Evolutionary conservation across 2,329 filamentous ascomycete species (phyloP).

Genomic region (Fusarium bulbicola): DNA sequence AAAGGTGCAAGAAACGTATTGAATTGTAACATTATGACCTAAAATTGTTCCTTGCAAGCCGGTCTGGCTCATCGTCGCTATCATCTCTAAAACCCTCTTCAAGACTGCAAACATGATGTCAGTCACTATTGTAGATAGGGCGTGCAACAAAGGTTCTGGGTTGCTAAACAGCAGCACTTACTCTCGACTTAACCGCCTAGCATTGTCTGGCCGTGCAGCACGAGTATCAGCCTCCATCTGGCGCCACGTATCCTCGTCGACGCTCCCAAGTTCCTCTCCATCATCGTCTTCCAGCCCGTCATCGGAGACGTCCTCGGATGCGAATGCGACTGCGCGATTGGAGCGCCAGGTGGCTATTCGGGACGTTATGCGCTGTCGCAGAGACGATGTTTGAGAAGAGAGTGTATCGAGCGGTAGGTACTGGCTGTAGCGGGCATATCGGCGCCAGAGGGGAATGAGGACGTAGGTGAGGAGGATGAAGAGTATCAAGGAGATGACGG

Average conservation of each 20-base stretch:
- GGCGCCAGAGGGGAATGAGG: slow-evolving; percentile 73
- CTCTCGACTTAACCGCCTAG: slow-evolving; percentile 78
- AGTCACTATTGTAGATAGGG: slow-evolving; percentile 1
- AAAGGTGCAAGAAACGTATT: neutral
- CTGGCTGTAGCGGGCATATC: slow-evolving; percentile 76
- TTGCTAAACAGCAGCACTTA: slow-evolving; percentile 48
- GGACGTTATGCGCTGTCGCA: slow-evolving; percentile 60
- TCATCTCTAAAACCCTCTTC: slow-evolving; percentile 65
- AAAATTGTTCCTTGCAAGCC: slow-evolving; percentile 33
- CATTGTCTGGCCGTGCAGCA: slow-evolving; percentile 56
- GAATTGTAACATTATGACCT: slow-evolving; percentile 26
- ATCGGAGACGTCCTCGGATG: slow-evolving; percentile 53
- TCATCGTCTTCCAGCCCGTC: slow-evolving; percentile 64
- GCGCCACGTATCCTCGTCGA: slow-evolving; percentile 60
- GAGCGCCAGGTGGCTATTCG: slow-evolving; percentile 55
- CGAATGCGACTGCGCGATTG: slow-evolving; percentile 53
- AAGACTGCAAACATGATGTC: slow-evolving; percentile 53
- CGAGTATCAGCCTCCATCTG: slow-evolving; percentile 49
- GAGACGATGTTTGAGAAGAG: slow-evolving; percentile 63
- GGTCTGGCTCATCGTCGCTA: slow-evolving; percentile 53
- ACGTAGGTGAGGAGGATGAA: slow-evolving; percentile 74
- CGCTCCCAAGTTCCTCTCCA: slow-evolving; percentile 74
- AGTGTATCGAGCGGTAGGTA: slow-evolving; percentile 76
- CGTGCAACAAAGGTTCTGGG: neutral
- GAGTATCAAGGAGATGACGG: slow-evolving; percentile 73